Evolutionary conservation across 257 asterid genomes (phyloP).

Genomic region (Coffea canephora): DNA sequence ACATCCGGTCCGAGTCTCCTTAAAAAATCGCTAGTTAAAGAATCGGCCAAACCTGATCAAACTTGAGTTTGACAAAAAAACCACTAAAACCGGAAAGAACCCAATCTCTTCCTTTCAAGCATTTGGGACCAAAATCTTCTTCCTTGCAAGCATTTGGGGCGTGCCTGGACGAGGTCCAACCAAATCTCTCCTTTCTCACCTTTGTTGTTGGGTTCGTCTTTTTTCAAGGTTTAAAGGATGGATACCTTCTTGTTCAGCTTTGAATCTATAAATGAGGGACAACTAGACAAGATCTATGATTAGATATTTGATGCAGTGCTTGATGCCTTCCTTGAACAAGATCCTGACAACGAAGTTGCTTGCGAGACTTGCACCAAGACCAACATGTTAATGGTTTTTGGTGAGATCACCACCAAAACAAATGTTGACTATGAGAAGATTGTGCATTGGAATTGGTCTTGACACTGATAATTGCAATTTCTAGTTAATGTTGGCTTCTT

Average conservation of each 20-base stretch:
- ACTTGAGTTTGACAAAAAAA: too few relatives aligned
- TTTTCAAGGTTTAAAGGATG: conserved; percentile 34
- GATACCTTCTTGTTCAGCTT: conserved; percentile 61
- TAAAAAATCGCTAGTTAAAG: too few relatives aligned
- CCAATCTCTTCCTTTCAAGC: conserved; percentile 21
- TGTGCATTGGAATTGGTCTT: conserved; percentile 56
- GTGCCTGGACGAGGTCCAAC: conserved; percentile 9
- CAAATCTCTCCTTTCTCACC: conserved; percentile 5
- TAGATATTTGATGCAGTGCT: conserved; percentile 62
- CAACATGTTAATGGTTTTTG: conserved; percentile 59
- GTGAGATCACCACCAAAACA: conserved; percentile 63
- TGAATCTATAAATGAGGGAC: conserved; percentile 65
- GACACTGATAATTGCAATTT: conserved; percentile 62
- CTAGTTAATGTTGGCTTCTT: conserved; percentile 37
- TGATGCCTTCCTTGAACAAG: conserved; percentile 62
- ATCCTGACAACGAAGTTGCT: conserved; percentile 62
- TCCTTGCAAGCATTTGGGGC: conserved; percentile 31
- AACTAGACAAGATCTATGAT: conserved; percentile 68
- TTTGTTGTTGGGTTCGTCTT: conserved; percentile 10
- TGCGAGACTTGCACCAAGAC: conserved; percentile 68
- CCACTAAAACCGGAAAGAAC: too few relatives aligned
- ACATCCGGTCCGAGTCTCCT: too few relatives aligned
- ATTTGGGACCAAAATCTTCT: conserved; percentile 7
- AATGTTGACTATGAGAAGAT: conserved; percentile 54
- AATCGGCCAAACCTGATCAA: too few relatives aligned